phyloP scores from a whole-genome alignment of 225 moss, liverwort and hornwort species.

The Polytrichum formosum region DNA sequence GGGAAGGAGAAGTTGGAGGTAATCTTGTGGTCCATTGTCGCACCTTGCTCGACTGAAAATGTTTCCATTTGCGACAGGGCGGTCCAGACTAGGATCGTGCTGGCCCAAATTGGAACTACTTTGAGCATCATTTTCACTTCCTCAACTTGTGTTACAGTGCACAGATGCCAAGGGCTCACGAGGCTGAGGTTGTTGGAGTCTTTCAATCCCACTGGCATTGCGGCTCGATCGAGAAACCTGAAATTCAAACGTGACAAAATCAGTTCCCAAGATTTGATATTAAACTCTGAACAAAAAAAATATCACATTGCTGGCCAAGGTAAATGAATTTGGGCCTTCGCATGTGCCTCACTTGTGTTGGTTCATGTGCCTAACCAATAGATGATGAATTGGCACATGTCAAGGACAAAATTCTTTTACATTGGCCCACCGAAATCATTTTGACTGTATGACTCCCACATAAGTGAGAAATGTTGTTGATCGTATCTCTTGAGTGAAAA shows the following conservation, averaged over 20 bases:
- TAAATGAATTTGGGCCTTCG: no score
- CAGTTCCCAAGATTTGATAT: neutral
- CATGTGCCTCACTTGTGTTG: no score
- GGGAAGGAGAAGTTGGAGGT: constrained; percentile 56
- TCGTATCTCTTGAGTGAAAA: no score
- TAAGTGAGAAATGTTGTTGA: no score
- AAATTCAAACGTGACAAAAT: neutral
- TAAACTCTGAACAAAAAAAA: no score
- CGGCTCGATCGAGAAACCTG: constrained; percentile 76
- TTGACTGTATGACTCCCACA: no score
- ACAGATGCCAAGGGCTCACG: constrained; percentile 49
- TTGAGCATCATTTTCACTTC: constrained; percentile 79
- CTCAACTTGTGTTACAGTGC: constrained; percentile 75
- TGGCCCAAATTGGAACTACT: constrained; percentile 69
- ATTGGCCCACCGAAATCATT: no score
- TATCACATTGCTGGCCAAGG: no score
- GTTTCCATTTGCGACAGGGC: constrained; percentile 78
- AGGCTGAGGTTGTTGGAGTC: constrained; percentile 22
- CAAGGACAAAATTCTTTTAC: no score
- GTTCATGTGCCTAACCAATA: no score
- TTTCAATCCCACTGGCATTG: constrained; percentile 16
- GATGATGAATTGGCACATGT: no score
- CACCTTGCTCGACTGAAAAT: constrained; percentile 66
- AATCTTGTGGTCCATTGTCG: constrained; percentile 62
- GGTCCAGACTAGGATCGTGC: constrained; percentile 74